Evolutionary conservation across 345 rosid species (phyloP).

Genomic region (Clausena lansium): DNA sequence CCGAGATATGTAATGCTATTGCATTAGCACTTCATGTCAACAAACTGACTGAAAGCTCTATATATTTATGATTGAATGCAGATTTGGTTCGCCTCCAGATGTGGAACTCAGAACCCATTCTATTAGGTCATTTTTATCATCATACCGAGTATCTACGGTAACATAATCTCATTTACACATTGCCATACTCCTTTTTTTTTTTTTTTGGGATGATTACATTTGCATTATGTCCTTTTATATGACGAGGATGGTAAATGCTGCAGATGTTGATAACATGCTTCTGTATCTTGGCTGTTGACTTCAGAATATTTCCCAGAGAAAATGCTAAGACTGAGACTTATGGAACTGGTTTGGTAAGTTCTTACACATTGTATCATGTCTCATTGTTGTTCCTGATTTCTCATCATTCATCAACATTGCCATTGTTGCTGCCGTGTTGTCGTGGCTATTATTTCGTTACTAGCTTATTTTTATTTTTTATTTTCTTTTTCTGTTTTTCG

Average conservation of each 20-base stretch:
- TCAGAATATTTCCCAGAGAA: conserved; percentile 80
- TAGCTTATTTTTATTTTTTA: neutral
- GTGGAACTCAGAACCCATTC: conserved; percentile 36
- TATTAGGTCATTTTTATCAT: conserved; percentile 51
- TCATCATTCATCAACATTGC: neutral
- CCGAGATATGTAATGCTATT: neutral
- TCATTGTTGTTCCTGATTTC: neutral
- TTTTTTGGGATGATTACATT: neutral
- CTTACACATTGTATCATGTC: conserved; percentile 10
- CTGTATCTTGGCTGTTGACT: conserved; percentile 92
- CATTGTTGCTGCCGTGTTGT: neutral
- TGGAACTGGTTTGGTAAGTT: conserved; percentile 78
- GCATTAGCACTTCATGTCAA: neutral
- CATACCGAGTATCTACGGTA: conserved; percentile 72
- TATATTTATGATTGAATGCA: conserved; percentile 19
- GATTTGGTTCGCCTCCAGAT: conserved; percentile 37
- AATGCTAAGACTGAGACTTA: conserved; percentile 86
- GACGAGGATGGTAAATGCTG: conserved; percentile 18
- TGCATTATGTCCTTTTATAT: conserved; percentile 14
- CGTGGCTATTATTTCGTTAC: conserved; percentile 1
- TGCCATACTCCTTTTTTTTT: neutral
- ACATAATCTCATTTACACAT: conserved; percentile 5
- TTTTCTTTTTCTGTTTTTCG: neutral
- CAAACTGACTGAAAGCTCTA: conserved; percentile 4
- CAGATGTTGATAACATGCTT: conserved; percentile 84